Evolutionary conservation across 495 filamentous ascomycete species (phyloP).

Genomic region (Xylaria longipes): DNA sequence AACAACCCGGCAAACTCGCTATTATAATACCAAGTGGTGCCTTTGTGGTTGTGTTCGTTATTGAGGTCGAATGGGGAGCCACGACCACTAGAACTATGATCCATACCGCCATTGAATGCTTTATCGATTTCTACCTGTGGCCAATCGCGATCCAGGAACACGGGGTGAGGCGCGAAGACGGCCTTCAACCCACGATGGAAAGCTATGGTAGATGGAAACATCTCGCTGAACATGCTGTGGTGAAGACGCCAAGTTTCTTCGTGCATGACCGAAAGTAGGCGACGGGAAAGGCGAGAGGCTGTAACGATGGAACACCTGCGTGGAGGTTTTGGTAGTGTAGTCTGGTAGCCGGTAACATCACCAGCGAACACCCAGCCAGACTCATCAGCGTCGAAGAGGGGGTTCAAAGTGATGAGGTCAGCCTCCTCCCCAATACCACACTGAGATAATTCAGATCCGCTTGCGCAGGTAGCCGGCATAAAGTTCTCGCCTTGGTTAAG

Average conservation of each 20-base stretch:
- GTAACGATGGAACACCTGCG: slow-evolving; percentile 87
- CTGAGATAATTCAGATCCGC: slow-evolving; percentile 68
- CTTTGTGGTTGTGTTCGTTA: slow-evolving; percentile 87
- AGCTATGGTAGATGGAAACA: slow-evolving; percentile 85
- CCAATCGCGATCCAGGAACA: slow-evolving; percentile 89
- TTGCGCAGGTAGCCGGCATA: slow-evolving; percentile 60
- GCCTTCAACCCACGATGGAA: slow-evolving; percentile 95
- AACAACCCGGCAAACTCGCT: slow-evolving; percentile 81
- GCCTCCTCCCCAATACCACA: slow-evolving; percentile 94
- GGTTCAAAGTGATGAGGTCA: slow-evolving; percentile 94
- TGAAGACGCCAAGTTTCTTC: slow-evolving; percentile 76
- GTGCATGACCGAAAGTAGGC: slow-evolving; percentile 87
- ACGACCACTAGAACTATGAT: slow-evolving; percentile 71
- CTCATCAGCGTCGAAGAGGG: slow-evolving; percentile 84
- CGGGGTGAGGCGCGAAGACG: slow-evolving; percentile 89
- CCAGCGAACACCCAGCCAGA: slow-evolving; percentile 87
- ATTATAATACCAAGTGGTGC: slow-evolving; percentile 94
- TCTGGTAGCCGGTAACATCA: slow-evolving; percentile 88
- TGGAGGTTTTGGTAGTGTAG: slow-evolving; percentile 66
- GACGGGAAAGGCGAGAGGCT: slow-evolving; percentile 77
- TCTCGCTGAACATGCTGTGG: slow-evolving; percentile 92
- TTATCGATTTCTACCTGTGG: slow-evolving; percentile 68
- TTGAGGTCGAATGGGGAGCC: slow-evolving; percentile 77
- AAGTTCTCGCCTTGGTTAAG: slow-evolving; percentile 65
- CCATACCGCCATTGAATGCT: slow-evolving; percentile 84